Conservation (phyloP, 768 basidiomycete species). For the Termitomyces sp. region DNA sequence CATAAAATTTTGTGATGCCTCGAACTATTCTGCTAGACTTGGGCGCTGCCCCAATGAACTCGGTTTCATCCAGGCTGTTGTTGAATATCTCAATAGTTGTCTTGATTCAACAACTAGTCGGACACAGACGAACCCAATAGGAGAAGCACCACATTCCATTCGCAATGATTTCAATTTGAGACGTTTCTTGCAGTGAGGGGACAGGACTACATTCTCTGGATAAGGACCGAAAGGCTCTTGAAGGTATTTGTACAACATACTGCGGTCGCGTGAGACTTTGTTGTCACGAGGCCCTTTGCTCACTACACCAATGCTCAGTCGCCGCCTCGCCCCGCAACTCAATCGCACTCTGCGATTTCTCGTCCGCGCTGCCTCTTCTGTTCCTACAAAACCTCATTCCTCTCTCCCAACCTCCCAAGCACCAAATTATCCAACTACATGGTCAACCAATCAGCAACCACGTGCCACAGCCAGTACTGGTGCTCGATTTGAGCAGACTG, state of each 20-base stretch:
- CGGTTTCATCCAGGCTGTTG: slow-evolving; percentile 43
- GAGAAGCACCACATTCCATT: slow-evolving; percentile 13
- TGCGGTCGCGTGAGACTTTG: slow-evolving; percentile 6
- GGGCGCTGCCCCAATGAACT: slow-evolving; percentile 28
- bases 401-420: slow-evolving; percentile 54
- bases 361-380: slow-evolving; percentile 24
- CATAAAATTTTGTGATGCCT: slow-evolving; percentile 42
- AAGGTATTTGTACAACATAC: slow-evolving; percentile 14
- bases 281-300: slow-evolving; percentile 1
- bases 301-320: slow-evolving; percentile 31
- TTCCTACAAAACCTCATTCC: slow-evolving; percentile 22
- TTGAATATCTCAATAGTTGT: not conserved
- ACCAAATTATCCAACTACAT: slow-evolving; percentile 77
- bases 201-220: slow-evolving; percentile 22
- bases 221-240: slow-evolving; percentile 27
- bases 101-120: not conserved
- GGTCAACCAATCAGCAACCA: slow-evolving; percentile 79
- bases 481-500: slow-evolving; percentile 91
- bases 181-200: slow-evolving; percentile 8
- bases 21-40: slow-evolving; percentile 14
- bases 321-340: slow-evolving; percentile 28
- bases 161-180: slow-evolving; percentile 7
- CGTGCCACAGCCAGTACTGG: slow-evolving; percentile 55
- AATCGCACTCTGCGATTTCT: slow-evolving; percentile 23
- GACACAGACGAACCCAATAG: slow-evolving; percentile 15